These are phyloP conservation scores for Fusarium longipes DNA, from an alignment of 2,329 filamentous ascomycete genomes.

Conservation along the genomic window DNA sequence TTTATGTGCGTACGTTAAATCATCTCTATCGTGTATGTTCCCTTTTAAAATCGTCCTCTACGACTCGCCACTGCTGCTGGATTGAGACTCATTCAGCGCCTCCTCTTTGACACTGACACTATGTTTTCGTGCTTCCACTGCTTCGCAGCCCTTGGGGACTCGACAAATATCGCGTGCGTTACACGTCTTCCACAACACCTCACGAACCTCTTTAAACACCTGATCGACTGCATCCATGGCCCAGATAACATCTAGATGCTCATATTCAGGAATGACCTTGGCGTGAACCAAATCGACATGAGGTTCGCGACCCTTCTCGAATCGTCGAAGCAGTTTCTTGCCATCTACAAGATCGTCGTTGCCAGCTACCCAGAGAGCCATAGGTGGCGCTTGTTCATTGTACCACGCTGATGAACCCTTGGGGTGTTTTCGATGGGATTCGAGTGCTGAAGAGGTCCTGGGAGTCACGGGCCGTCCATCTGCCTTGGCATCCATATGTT, in stretches of 20 bases:
- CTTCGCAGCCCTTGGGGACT: conserved; percentile 72
- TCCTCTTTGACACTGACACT: conserved; percentile 8
- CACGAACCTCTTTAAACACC: conserved; percentile 82
- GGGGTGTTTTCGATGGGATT: conserved; percentile 52
- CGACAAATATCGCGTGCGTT: conserved; percentile 66
- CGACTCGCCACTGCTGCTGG: conserved; percentile 39
- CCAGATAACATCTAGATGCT: conserved; percentile 96
- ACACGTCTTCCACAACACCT: conserved; percentile 86
- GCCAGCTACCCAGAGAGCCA: conserved; percentile 90
- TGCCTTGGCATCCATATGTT: conserved; percentile 65
- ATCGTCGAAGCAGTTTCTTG: conserved; percentile 75
- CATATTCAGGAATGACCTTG: conserved; percentile 86
- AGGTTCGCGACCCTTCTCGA: conserved; percentile 82
- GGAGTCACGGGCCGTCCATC: conserved; percentile 34
- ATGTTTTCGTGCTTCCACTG: conserved; percentile 55
- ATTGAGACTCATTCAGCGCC: conserved; percentile 35
- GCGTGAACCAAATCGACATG: conserved; percentile 82
- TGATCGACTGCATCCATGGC: conserved; percentile 88
- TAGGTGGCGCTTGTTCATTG: conserved; percentile 78
- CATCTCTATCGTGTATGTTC: conserved; percentile 22
- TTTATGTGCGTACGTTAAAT: conserved; percentile 10
- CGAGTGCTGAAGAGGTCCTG: conserved; percentile 44
- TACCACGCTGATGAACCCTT: conserved; percentile 80
- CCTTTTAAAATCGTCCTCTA: conserved; percentile 4
- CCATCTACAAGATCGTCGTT: conserved; percentile 89